Evolutionary conservation across 768 basidiomycete genomes (phyloP).

Genomic region (Ephemerocybe angulata): DNA sequence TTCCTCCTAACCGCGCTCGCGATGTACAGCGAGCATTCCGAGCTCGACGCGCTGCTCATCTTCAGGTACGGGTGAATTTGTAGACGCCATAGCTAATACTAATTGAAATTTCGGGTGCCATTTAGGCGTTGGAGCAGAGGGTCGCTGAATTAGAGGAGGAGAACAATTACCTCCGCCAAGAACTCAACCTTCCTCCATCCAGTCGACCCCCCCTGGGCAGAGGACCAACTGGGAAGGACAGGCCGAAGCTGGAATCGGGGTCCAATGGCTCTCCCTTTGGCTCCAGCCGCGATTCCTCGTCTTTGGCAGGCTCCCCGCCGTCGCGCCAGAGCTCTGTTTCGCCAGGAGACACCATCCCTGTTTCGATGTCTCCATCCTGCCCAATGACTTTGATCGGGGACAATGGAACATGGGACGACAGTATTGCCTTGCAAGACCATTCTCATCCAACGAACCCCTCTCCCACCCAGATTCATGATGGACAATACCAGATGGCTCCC

Average conservation of each 20-base stretch:
- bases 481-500: conserved; percentile 46
- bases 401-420: conserved; percentile 49
- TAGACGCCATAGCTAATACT: conserved; percentile 43
- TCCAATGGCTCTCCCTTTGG: conserved; percentile 28
- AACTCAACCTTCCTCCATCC: conserved; percentile 71
- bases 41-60: conserved; percentile 82
- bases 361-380: conserved; percentile 44
- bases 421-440: conserved; percentile 47
- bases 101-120: conserved; percentile 31
- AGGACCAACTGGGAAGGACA: conserved; percentile 87
- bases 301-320: conserved; percentile 36
- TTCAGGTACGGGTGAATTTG: conserved; percentile 50
- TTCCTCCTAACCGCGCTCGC: conserved; percentile 77
- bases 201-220: conserved; percentile 70
- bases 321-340: conserved; percentile 63
- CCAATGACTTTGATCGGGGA: conserved; percentile 47
- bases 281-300: conserved; percentile 43
- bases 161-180: conserved; percentile 68
- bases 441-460: conserved; percentile 34
- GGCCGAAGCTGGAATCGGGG: conserved; percentile 42
- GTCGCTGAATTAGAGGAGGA: conserved; percentile 83
- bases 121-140: conserved; percentile 75
- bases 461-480: conserved; percentile 29
- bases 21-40: conserved; percentile 90
- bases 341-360: conserved; percentile 48